Evolutionary conservation across 163 green algal species (phyloP).

Genomic region (Prototheca wickerhamii): DNA sequence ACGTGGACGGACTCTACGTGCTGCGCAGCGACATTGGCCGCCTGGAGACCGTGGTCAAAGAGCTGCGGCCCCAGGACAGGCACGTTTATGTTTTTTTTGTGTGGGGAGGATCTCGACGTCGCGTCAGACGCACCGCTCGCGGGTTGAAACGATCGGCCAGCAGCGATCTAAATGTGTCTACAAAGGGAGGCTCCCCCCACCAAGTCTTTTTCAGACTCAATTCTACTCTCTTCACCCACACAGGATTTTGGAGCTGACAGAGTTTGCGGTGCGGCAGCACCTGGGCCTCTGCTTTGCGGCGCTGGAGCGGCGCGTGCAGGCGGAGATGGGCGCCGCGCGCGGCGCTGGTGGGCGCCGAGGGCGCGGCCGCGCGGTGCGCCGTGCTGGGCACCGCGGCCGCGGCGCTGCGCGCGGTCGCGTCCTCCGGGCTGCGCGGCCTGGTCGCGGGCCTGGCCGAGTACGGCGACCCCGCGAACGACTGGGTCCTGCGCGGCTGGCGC

Average conservation of each 20-base stretch:
- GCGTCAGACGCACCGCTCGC: no score
- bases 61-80: constrained; percentile 42
- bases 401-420: not conserved
- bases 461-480: constrained; percentile 18
- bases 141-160: no score
- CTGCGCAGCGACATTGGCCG: constrained; percentile 48
- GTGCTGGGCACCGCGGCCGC: not conserved
- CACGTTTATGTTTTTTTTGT: no score
- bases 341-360: not conserved
- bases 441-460: not conserved
- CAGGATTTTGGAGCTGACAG: constrained; percentile 33
- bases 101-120: no score
- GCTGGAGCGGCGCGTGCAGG: constrained; percentile 40
- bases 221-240: not conserved
- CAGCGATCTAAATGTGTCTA: no score
- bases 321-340: constrained; percentile 4
- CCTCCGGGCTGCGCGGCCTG: not conserved
- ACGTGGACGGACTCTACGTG: constrained; percentile 47
- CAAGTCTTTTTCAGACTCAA: not conserved
- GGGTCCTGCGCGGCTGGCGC: constrained; percentile 43
- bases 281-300: constrained; percentile 48
- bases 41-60: constrained; percentile 50
- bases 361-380: not conserved
- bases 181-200: no score
- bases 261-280: constrained; percentile 50